Percentiles rank a stretch among this genome's conserved stretches.
Evolutionary conservation across 1,284 basidiomycete species (phyloP).

Genomic region (Puccinia novopanici): DNA sequence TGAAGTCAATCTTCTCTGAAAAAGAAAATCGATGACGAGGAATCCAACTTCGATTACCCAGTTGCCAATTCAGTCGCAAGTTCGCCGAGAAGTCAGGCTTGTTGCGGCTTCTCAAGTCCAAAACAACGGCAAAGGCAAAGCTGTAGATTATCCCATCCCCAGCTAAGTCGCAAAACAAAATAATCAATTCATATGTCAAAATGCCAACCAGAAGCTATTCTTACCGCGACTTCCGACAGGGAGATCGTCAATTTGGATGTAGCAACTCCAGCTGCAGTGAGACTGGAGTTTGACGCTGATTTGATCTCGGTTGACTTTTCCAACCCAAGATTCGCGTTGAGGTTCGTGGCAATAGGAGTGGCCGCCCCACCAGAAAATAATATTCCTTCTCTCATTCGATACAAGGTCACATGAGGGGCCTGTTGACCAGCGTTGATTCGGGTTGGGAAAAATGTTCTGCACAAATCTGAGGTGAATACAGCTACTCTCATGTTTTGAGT

Average conservation of each 20-base stretch:
- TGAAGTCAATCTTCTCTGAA: conserved; percentile 19
- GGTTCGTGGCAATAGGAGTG: not conserved
- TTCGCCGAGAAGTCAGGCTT: conserved; percentile 19
- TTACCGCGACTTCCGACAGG: conserved; percentile 29
- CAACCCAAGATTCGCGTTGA: conserved; percentile 11
- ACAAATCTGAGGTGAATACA: not conserved
- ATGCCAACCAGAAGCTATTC: not conserved
- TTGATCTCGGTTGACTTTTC: conserved; percentile 30
- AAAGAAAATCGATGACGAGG: conserved; percentile 3
- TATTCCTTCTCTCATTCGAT: conserved; percentile 19
- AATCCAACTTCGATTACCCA: conserved; percentile 32
- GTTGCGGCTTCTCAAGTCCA: conserved; percentile 16
- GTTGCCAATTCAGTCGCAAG: conserved; percentile 20
- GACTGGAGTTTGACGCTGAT: conserved; percentile 22
- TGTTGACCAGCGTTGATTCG: conserved; percentile 32
- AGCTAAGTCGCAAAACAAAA: not conserved
- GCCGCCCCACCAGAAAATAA: conserved; percentile 7
- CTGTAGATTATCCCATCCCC: conserved; percentile 43
- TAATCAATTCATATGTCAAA: not conserved
- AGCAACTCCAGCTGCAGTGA: conserved; percentile 35
- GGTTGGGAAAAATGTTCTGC: conserved; percentile 38
- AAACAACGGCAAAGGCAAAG: conserved; percentile 32
- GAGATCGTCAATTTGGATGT: conserved; percentile 36
- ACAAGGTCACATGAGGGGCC: conserved; percentile 35
- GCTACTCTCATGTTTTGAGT: not conserved